Evolutionary conservation across 345 rosid genomes (phyloP).

Genomic region (Citrus sp.): DNA sequence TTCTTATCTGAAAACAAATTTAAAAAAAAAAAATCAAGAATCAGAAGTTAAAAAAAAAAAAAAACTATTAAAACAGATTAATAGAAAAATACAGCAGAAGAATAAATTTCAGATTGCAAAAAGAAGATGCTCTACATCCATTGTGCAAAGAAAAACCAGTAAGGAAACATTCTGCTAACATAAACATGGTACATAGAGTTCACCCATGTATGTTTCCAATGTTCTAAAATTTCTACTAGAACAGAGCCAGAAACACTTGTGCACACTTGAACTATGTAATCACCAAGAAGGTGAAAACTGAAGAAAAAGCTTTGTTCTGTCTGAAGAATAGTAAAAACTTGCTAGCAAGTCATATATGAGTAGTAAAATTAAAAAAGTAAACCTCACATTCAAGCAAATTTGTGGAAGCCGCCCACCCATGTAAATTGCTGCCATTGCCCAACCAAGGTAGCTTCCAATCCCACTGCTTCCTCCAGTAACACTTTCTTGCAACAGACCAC

Average conservation of each 20-base stretch:
- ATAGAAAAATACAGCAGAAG: not conserved
- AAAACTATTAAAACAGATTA: not conserved
- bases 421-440: conserved; percentile 88
- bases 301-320: not conserved
- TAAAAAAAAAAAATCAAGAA: not conserved
- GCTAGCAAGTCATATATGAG: not conserved
- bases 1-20: conserved; percentile 52
- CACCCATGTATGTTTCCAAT: not conserved
- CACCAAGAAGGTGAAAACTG: not conserved
- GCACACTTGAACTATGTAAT: not conserved
- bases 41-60: conserved; percentile 1
- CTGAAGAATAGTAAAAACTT: not conserved
- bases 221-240: not conserved
- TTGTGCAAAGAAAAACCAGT: not conserved
- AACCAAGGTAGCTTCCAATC: conserved; percentile 61
- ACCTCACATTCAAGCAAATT: conserved; percentile 71
- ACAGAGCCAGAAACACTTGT: not conserved
- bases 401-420: conserved; percentile 95
- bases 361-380: not conserved
- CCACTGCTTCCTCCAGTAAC: conserved; percentile 32
- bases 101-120: not conserved
- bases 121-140: not conserved
- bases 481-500: conserved; percentile 26
- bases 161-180: not conserved
- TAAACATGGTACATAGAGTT: not conserved